phyloP scores from a whole-genome alignment of 164 flowering plant genomes.

The Malania oleifera region DNA sequence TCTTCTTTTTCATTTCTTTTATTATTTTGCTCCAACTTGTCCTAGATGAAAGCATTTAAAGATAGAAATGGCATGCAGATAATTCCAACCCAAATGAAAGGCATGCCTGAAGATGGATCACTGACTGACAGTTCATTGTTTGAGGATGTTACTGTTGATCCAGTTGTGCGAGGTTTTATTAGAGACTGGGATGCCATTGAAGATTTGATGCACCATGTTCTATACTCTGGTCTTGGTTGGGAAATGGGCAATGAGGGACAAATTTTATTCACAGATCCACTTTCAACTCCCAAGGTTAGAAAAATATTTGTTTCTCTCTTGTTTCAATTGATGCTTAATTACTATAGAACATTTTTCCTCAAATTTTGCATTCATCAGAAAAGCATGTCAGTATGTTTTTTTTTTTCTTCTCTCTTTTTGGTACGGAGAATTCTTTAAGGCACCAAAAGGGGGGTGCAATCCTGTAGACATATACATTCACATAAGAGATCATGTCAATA shows the following conservation, averaged over 20 bases:
- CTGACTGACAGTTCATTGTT: conserved; percentile 27
- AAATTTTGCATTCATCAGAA: no score
- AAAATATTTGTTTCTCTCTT: neutral
- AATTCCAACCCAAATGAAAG: conserved; percentile 86
- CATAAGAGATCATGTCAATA: no score
- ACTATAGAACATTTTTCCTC: no score
- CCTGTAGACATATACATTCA: no score
- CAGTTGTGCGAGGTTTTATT: conserved; percentile 79
- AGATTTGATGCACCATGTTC: conserved; percentile 77
- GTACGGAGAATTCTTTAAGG: no score
- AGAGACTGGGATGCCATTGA: conserved; percentile 99
- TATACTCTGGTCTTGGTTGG: conserved; percentile 93
- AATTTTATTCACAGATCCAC: conserved; percentile 90
- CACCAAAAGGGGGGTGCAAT: no score
- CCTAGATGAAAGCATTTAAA: neutral
- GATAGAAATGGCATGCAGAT: conserved; percentile 34
- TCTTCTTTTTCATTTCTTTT: neutral
- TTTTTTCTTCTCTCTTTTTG: no score
- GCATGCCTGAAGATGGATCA: conserved; percentile 57
- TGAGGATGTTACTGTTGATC: conserved; percentile 69
- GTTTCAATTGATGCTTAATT: neutral
- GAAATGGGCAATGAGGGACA: conserved; percentile 98
- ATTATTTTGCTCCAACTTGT: neutral
- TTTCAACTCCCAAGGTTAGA: conserved; percentile 84
- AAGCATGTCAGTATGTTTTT: no score